Conservation (phyloP, 2,329 filamentous ascomycete species). For the Diaporthe aspalathi region DNA sequence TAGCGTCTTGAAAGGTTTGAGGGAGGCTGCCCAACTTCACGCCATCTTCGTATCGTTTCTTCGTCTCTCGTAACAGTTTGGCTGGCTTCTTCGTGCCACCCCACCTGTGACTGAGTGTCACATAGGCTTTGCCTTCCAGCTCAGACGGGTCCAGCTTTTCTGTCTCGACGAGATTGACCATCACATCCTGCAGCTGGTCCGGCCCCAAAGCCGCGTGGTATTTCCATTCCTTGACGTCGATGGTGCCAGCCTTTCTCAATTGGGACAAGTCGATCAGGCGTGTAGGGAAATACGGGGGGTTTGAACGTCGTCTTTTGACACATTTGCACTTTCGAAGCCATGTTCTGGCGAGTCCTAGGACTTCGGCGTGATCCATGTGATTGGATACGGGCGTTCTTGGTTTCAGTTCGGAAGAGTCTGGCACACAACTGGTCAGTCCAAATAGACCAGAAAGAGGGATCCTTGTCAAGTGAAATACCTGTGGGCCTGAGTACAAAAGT, state of each 20-base stretch:
- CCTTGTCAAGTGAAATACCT: neutral
- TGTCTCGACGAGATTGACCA: constrained; percentile 1
- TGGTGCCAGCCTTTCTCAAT: constrained; percentile 2
- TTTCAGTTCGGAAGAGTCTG: neutral
- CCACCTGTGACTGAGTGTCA: constrained; percentile 7
- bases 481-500: constrained; percentile 18
- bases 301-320: neutral
- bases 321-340: constrained; percentile 9
- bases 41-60: neutral
- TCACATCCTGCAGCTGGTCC: neutral
- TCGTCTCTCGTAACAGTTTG: neutral
- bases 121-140: neutral
- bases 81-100: neutral
- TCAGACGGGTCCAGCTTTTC: neutral
- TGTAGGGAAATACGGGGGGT: neutral
- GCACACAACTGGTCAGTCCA: neutral
- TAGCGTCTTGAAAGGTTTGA: constrained; percentile 19
- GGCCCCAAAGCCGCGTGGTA: neutral
- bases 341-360: neutral
- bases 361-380: constrained; percentile 1
- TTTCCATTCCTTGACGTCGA: neutral
- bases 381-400: constrained; percentile 14
- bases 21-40: neutral
- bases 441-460: too few species aligned
- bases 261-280: constrained; percentile 15